These are phyloP conservation scores for Talaromyces proteolyticus DNA, from an alignment of 495 filamentous ascomycete genomes.

Conservation along the genomic window DNA sequence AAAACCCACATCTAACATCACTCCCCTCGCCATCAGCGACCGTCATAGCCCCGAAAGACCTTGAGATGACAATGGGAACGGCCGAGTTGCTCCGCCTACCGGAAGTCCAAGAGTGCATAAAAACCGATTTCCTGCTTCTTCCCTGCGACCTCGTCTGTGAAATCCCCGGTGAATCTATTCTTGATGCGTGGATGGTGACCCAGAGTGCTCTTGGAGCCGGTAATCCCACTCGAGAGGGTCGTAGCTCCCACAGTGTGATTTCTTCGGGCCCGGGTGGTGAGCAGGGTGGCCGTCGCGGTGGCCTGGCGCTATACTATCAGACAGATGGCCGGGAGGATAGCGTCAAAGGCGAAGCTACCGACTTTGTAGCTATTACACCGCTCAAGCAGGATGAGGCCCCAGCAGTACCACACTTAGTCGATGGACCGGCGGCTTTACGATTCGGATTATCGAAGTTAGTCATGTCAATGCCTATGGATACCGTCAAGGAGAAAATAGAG, in stretches of 20 bases:
- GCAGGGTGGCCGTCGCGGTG: conserved; percentile 59
- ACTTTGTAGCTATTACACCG: conserved; percentile 74
- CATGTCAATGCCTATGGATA: conserved; percentile 74
- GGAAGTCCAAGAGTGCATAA: conserved; percentile 65
- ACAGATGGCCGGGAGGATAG: conserved; percentile 65
- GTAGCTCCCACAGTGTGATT: conserved; percentile 16
- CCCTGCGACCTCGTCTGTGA: conserved; percentile 95
- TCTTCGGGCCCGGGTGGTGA: conserved; percentile 43
- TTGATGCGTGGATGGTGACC: conserved; percentile 90
- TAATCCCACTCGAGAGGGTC: conserved; percentile 16
- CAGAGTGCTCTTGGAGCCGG: conserved; percentile 59
- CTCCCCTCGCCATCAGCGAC: conserved; percentile 69
- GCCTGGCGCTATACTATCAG: conserved; percentile 81
- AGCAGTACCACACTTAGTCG: conserved; percentile 45
- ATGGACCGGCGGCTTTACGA: conserved; percentile 52
- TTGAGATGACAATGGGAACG: conserved; percentile 76
- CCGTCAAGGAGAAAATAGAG: conserved; percentile 72
- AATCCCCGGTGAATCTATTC: conserved; percentile 69
- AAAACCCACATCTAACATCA: conserved; percentile 80
- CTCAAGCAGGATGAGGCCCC: conserved; percentile 43
- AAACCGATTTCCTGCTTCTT: conserved; percentile 79
- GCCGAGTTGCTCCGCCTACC: conserved; percentile 82
- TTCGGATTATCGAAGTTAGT: conserved; percentile 61
- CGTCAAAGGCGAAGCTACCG: conserved; percentile 84
- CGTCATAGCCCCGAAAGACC: conserved; percentile 63